phyloP scores from a whole-genome alignment of 805 yeast genomes.

The Candida methanosorbosa region DNA sequence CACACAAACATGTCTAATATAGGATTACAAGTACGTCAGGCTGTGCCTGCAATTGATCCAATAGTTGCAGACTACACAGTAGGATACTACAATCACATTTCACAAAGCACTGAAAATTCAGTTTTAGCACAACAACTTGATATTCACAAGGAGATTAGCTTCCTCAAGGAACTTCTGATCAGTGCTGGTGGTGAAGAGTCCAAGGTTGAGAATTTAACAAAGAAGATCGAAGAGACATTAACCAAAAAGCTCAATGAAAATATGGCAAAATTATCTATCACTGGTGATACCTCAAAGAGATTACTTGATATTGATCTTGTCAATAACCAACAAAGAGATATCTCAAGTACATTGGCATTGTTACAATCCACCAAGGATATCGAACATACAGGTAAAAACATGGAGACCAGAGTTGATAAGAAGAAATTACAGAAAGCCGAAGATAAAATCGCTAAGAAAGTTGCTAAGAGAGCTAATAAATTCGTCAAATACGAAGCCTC shows the following conservation, averaged over 20 bases:
- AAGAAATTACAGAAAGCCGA: conserved; percentile 97
- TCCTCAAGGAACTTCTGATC: conserved; percentile 52
- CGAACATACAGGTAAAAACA: conserved; percentile 84
- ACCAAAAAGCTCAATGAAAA: conserved; percentile 51
- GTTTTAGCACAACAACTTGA: conserved; percentile 70
- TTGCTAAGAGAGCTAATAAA: conserved; percentile 77
- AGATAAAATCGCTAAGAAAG: conserved; percentile 92
- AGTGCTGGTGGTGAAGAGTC: conserved; percentile 76
- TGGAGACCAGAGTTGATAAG: conserved; percentile 92
- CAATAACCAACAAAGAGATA: conserved; percentile 62
- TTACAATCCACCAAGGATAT: conserved; percentile 76
- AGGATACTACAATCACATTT: conserved; percentile 81
- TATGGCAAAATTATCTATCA: conserved; percentile 63
- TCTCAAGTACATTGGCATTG: conserved; percentile 66
- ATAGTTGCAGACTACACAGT: conserved; percentile 84
- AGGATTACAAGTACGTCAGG: conserved; percentile 63
- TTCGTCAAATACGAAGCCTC: conserved; percentile 93
- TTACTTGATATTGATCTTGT: conserved; percentile 71
- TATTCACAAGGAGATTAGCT: conserved; percentile 57
- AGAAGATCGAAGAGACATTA: conserved; percentile 38
- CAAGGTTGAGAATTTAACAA: conserved; percentile 42
- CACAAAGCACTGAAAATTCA: conserved; percentile 71
- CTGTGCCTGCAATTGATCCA: conserved; percentile 80
- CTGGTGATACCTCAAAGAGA: conserved; percentile 85
- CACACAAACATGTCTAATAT: conserved; percentile 21